Conservation (phyloP, 2,329 filamentous ascomycete species). For the Pezicula neosporulosa region DNA sequence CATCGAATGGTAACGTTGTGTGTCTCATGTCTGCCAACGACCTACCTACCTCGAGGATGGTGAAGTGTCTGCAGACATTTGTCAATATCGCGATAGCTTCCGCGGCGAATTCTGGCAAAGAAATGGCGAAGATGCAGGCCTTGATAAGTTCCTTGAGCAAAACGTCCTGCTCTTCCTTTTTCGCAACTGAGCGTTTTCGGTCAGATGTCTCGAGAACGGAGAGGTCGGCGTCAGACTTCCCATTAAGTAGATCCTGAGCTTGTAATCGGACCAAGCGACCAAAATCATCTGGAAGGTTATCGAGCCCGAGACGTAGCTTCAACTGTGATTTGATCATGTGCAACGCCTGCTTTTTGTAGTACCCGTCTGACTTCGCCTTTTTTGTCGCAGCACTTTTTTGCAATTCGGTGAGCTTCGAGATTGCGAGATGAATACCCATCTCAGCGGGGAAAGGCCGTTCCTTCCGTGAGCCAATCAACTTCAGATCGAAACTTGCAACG, state of each 20-base stretch:
- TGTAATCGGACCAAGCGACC: slow-evolving; percentile 81
- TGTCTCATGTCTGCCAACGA: slow-evolving; percentile 81
- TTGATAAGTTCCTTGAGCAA: slow-evolving; percentile 85
- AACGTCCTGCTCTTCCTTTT: slow-evolving; percentile 81
- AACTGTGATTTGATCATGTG: slow-evolving; percentile 83
- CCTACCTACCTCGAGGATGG: slow-evolving; percentile 82
- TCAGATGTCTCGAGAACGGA: slow-evolving; percentile 73
- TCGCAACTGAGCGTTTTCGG: slow-evolving; percentile 76
- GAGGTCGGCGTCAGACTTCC: slow-evolving; percentile 68
- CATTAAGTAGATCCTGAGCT: slow-evolving; percentile 76
- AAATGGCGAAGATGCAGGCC: slow-evolving; percentile 80
- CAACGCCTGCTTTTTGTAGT: slow-evolving; percentile 92
- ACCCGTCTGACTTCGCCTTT: slow-evolving; percentile 60
- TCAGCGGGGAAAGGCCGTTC: slow-evolving; percentile 85
- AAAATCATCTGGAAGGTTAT: slow-evolving; percentile 86
- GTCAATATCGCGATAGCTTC: slow-evolving; percentile 73
- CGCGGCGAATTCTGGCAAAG: slow-evolving; percentile 73
- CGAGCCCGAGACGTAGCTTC: slow-evolving; percentile 85
- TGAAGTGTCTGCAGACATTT: slow-evolving; percentile 85
- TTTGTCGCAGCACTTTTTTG: slow-evolving; percentile 58
- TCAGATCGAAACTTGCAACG: slow-evolving; percentile 79
- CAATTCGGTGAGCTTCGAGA: slow-evolving; percentile 80
- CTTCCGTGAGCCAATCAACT: slow-evolving; percentile 83
- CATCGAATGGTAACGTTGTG: slow-evolving; percentile 74
- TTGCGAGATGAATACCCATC: slow-evolving; percentile 83